Percentiles rank a stretch among this genome's conserved stretches.
Evolutionary conservation across 2,329 filamentous ascomycete species (phyloP).

Genomic region (Pseudogymnoascus sp.): DNA sequence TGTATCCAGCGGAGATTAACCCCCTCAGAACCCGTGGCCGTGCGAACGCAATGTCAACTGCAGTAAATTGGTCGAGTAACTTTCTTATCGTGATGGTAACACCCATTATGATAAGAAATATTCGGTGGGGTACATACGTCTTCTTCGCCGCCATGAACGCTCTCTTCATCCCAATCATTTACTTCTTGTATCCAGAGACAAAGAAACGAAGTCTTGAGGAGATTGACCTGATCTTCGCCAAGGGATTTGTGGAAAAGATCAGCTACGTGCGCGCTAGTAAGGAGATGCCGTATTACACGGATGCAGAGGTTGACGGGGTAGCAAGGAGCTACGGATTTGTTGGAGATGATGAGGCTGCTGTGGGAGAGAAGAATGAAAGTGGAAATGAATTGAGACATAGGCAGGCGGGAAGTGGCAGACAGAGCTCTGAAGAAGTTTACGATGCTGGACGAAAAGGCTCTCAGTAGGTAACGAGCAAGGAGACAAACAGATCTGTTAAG

Average conservation of each 20-base stretch:
- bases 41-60: constrained; percentile 55
- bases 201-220: constrained; percentile 52
- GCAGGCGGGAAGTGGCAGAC: too few relatives aligned
- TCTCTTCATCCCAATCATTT: constrained; percentile 31
- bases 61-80: constrained; percentile 44
- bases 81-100: constrained; percentile 40
- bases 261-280: constrained; percentile 50
- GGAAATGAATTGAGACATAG: too few relatives aligned
- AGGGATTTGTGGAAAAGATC: constrained; percentile 49
- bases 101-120: constrained; percentile 29
- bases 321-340: too few relatives aligned
- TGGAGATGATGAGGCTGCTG: too few relatives aligned
- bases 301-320: constrained; percentile 39
- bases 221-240: constrained; percentile 59
- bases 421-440: too few relatives aligned
- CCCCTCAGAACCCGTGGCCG: constrained; percentile 51
- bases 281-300: constrained; percentile 44
- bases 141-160: constrained; percentile 32
- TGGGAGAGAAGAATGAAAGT: too few relatives aligned
- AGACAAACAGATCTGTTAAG: too few relatives aligned
- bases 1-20: constrained; percentile 53
- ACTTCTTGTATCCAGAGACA: constrained; percentile 40
- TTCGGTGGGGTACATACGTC: constrained; percentile 30
- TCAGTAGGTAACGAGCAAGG: too few relatives aligned
- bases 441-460: too few relatives aligned